Evolutionary conservation across 192 early-diverging fungal species (phyloP).

Genomic region (Mortierella antarctica): DNA sequence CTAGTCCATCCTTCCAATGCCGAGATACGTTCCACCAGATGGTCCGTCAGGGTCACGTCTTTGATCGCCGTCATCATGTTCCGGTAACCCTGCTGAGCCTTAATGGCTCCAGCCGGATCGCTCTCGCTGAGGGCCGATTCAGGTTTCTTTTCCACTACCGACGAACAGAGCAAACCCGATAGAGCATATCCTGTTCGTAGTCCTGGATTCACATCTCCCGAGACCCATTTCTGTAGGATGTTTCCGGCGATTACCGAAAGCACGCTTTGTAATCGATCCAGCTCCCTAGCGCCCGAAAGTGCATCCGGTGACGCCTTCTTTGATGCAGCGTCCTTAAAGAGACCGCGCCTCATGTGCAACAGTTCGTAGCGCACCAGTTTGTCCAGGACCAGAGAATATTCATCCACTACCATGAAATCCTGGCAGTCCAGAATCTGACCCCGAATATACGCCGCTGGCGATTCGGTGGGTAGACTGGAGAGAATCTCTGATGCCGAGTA

Average conservation of each 20-base stretch:
- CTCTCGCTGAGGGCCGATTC: neutral
- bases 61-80: constrained; percentile 59
- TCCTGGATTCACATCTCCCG: constrained; percentile 60
- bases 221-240: constrained; percentile 61
- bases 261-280: constrained; percentile 35
- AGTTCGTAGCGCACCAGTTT: constrained; percentile 64
- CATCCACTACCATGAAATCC: constrained; percentile 18
- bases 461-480: constrained; percentile 43
- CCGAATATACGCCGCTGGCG: constrained; percentile 44
- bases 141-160: constrained; percentile 28
- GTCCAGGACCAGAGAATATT: constrained; percentile 49
- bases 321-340: constrained; percentile 56
- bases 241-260: constrained; percentile 30
- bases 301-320: constrained; percentile 7
- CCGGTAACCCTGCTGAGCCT: constrained; percentile 53
- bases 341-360: constrained; percentile 60
- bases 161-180: constrained; percentile 38
- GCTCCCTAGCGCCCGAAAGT: constrained; percentile 7
- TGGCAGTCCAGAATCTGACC: constrained; percentile 17
- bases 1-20: constrained; percentile 57
- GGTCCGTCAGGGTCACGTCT: constrained; percentile 64
- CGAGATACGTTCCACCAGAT: constrained; percentile 58
- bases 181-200: constrained; percentile 61
- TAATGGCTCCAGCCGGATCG: constrained; percentile 17
- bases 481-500: constrained; percentile 59